A percentile compares a stretch with the other conserved stretches of the same genome.
These are phyloP conservation scores for Helotiales sp. DNA, from an alignment of 2,329 filamentous ascomycete genomes.

Conservation along the genomic window DNA sequence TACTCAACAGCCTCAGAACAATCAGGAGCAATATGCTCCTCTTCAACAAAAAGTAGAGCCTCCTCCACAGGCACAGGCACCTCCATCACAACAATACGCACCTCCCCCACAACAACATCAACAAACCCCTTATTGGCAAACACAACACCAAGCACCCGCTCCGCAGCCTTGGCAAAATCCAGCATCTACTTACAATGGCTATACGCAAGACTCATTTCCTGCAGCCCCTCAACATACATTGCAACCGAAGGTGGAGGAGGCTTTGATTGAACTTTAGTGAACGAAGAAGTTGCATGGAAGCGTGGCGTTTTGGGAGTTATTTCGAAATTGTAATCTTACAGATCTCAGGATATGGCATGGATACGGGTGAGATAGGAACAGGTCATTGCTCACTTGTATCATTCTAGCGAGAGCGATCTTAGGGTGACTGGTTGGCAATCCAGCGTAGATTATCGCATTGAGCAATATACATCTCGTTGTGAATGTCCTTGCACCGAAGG, in stretches of 20 bases:
- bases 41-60: no score
- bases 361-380: neutral
- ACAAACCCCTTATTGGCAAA: conserved; percentile 46
- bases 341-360: neutral
- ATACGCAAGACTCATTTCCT: conserved; percentile 64
- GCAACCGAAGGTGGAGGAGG: conserved; percentile 66
- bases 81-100: conserved; percentile 27
- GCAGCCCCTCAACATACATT: conserved; percentile 60
- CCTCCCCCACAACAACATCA: conserved; percentile 28
- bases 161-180: conserved; percentile 41
- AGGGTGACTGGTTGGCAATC: neutral
- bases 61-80: conserved; percentile 19
- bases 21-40: conserved; percentile 20
- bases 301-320: conserved; percentile 20
- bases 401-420: neutral
- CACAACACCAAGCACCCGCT: conserved; percentile 41
- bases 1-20: conserved; percentile 26
- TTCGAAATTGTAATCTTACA: neutral
- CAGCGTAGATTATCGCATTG: neutral
- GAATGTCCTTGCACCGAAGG: no score
- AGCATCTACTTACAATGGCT: conserved; percentile 46
- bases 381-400: neutral
- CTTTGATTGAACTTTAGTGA: conserved; percentile 73
- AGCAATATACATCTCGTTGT: neutral
- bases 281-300: conserved; percentile 53